Evolutionary conservation across 2,329 filamentous ascomycete species (phyloP), one percentile per base, ranked within the genome.

Genomic region (Calonectria hongkongensis): DNA sequence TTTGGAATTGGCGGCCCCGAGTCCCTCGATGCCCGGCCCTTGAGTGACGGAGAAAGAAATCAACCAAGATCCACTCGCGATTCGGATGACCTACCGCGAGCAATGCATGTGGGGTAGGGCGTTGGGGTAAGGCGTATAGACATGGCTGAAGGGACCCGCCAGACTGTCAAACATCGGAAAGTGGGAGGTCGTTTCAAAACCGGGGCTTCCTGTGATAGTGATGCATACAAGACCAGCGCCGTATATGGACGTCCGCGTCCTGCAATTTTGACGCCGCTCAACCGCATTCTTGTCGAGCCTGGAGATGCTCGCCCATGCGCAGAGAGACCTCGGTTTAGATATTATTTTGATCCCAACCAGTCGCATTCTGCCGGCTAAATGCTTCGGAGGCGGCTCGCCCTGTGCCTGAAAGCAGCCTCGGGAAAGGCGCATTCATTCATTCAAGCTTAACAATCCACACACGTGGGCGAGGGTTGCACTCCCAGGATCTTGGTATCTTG

Each of bases 131-230:
- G 45, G 45, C 45, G 45, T 21, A 48, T 12, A 21, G 8, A 25
- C 45, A 48, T 25, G n/a, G 45, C 10, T n/a, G 45, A 48, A 10
- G n/a, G 21, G 54, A 58, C 54, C 54, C 33, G 54, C 54, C 54
- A 58, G 54, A 33, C 54, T 41, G 54, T 41, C 54, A 39, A 58
- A 58, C 54, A 58, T 21, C 54, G 54, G 54, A 58, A 58, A 58
- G 54, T 58, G 54, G 54, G 54, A 58, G 54, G 54, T 41, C 54
- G 54, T 58, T 58, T 39, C 54, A 58, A 21, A 58, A 39, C 54
- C 21, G 54, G 54, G 54, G 54, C 15, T 27, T 36, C 21, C 21
- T 27, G 54, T 58, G 54, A 58, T 58, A 21, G 33, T 36, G 18
- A 4, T 58, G 12, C 36, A 41, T 21, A 39, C 48, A 36, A 58